Percentiles rank a stretch among this genome's conserved stretches.
Evolutionary conservation across 306 rosid genomes (phyloP).

Genomic region (Lathyrus sativus): DNA sequence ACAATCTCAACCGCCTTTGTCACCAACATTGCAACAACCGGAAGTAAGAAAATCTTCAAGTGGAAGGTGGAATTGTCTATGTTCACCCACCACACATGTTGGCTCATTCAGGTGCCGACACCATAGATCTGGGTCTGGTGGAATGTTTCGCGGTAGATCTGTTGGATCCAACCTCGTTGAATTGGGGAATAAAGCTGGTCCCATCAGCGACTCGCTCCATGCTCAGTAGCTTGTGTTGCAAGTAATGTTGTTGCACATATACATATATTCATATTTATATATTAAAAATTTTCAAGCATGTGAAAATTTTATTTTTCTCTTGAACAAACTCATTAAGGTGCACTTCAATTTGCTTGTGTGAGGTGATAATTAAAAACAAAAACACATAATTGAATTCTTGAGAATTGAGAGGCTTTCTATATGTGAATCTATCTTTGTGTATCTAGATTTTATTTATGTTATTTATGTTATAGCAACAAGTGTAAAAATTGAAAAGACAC

Average conservation of each 20-base stretch:
- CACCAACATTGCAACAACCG: constrained; percentile 43
- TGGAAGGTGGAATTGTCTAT: constrained; percentile 57
- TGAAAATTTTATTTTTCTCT: constrained; percentile 23
- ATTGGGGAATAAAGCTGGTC: constrained; percentile 31
- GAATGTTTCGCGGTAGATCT: constrained; percentile 49
- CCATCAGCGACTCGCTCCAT: constrained; percentile 39
- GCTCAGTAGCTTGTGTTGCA: constrained; percentile 35
- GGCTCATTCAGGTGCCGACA: constrained; percentile 83
- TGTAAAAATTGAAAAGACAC: not conserved
- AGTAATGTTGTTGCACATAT: constrained; percentile 23
- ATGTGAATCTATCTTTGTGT: not conserved
- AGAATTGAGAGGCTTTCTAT: not conserved
- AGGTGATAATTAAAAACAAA: constrained; percentile 20
- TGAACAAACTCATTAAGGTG: constrained; percentile 15
- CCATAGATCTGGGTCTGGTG: constrained; percentile 41
- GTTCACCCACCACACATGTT: constrained; percentile 82
- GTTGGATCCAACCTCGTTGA: constrained; percentile 63
- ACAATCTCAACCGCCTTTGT: constrained; percentile 39
- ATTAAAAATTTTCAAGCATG: not conserved
- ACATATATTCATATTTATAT: not conserved
- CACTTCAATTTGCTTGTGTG: constrained; percentile 8
- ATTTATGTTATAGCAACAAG: constrained; percentile 3
- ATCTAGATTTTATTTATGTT: not conserved
- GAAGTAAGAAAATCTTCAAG: constrained; percentile 29
- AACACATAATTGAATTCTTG: constrained; percentile 8